phyloP scores from a whole-genome alignment of 2,329 filamentous ascomycete species.

The Aspergillus sp. region DNA sequence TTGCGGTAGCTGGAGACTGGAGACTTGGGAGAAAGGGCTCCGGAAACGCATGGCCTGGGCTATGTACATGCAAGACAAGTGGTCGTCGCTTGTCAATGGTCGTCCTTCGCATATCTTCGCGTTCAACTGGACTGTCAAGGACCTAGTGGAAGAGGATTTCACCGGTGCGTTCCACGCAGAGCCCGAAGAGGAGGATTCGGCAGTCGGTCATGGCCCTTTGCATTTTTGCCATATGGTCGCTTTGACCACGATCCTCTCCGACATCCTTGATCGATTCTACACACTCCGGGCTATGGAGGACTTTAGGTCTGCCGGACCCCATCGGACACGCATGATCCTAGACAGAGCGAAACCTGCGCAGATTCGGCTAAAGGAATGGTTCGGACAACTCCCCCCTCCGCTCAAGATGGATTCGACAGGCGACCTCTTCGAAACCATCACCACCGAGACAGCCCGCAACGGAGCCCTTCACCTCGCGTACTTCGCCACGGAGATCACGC shows the following conservation, averaged over 20 bases:
- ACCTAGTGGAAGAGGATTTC: constrained; percentile 34
- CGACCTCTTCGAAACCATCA: constrained; percentile 36
- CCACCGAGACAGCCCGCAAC: constrained; percentile 33
- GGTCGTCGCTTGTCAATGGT: constrained; percentile 77
- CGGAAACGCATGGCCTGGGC: constrained; percentile 84
- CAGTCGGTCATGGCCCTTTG: constrained; percentile 33
- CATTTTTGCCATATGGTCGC: constrained; percentile 45
- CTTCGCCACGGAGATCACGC: constrained; percentile 86
- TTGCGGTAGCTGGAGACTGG: constrained; percentile 78
- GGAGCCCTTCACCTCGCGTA: constrained; percentile 84
- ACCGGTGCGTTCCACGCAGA: constrained; percentile 24
- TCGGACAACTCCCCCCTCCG: constrained; percentile 36
- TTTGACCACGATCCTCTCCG: constrained; percentile 43
- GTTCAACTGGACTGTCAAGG: constrained; percentile 65
- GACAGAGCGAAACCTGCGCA: constrained; percentile 47
- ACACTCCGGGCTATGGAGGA: constrained; percentile 41
- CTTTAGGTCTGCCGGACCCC: constrained; percentile 30
- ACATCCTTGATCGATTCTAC: constrained; percentile 44
- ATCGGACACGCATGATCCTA: constrained; percentile 42
- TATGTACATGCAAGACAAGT: constrained; percentile 89
- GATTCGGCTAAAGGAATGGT: constrained; percentile 46
- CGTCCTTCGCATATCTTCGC: constrained; percentile 67
- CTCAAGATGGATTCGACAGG: constrained; percentile 42
- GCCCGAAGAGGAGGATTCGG: constrained; percentile 20
- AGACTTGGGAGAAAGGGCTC: constrained; percentile 74